Evolutionary conservation across 2,329 filamentous ascomycete species (phyloP).

Genomic region (Exserohilum turcica): DNA sequence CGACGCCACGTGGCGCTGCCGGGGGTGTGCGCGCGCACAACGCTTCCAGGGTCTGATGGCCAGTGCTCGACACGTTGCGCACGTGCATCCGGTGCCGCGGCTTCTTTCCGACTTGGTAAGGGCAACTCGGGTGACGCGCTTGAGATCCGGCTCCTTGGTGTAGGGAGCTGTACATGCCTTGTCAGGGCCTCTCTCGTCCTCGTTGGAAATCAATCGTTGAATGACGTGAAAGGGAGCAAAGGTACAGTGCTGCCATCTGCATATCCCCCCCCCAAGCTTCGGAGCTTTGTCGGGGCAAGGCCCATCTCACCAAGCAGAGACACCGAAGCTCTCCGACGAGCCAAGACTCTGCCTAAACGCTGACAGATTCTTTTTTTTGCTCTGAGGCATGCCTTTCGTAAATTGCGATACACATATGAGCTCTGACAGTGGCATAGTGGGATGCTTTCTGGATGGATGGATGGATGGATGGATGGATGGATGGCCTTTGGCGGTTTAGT

Average conservation of each 20-base stretch:
- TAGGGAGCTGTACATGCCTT: constrained; percentile 18
- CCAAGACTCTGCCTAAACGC: too few species aligned
- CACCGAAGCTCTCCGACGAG: too few species aligned
- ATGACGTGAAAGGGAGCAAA: background rate
- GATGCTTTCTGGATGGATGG: too few species aligned
- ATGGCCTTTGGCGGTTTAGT: too few species aligned
- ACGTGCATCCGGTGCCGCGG: constrained; percentile 5
- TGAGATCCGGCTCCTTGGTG: constrained; percentile 1
- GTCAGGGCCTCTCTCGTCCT: background rate
- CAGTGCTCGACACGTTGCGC: constrained; percentile 8
- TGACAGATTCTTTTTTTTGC: too few species aligned
- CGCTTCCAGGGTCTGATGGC: constrained; percentile 7
- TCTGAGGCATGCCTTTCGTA: too few species aligned
- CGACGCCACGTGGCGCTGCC: constrained; percentile 12
- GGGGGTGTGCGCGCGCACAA: constrained; percentile 1
- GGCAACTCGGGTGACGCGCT: background rate
- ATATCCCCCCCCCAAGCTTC: too few species aligned
- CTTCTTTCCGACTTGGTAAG: constrained; percentile 2
- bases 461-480: too few species aligned
- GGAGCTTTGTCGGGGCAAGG: background rate
- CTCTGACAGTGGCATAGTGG: too few species aligned
- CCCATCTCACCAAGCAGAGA: background rate
- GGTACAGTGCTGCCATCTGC: background rate
- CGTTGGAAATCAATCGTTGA: background rate
- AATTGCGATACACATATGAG: too few species aligned